Evolutionary conservation across 2,329 filamentous ascomycete species (phyloP).

Genomic region (Calonectria naviculata): DNA sequence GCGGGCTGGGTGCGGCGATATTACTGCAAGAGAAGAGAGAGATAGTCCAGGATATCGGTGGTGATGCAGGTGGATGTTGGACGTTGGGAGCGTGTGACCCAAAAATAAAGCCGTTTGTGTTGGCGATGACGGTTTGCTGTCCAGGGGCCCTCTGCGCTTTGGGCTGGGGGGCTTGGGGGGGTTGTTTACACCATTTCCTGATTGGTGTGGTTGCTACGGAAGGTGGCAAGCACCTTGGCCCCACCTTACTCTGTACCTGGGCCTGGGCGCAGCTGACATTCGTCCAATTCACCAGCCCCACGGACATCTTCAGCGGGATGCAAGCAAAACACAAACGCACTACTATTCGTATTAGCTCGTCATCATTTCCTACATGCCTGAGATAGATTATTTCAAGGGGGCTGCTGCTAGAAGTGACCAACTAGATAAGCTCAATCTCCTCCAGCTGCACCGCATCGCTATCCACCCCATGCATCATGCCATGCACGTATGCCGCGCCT

Average conservation of each 20-base stretch:
- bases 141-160: not conserved
- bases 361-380: not conserved
- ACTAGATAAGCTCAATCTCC: slow-evolving; percentile 24
- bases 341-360: not conserved
- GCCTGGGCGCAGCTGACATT: not conserved
- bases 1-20: slow-evolving; percentile 7
- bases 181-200: no score
- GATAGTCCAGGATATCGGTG: not conserved
- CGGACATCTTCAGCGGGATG: not conserved
- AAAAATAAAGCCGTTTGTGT: slow-evolving; percentile 8
- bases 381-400: not conserved
- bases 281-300: not conserved
- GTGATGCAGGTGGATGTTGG: not conserved
- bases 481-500: slow-evolving; percentile 35
- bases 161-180: not conserved
- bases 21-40: not conserved
- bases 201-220: slow-evolving; percentile 47
- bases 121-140: slow-evolving; percentile 4
- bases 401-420: not conserved
- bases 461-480: slow-evolving; percentile 32
- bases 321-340: not conserved
- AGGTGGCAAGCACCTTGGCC: not conserved
- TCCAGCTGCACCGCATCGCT: slow-evolving; percentile 1
- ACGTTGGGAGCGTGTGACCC: not conserved
- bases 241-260: not conserved